Base-by-base conservation (phyloP, 169 alveolate species). In the Cryptosporidium canis region DNA sequence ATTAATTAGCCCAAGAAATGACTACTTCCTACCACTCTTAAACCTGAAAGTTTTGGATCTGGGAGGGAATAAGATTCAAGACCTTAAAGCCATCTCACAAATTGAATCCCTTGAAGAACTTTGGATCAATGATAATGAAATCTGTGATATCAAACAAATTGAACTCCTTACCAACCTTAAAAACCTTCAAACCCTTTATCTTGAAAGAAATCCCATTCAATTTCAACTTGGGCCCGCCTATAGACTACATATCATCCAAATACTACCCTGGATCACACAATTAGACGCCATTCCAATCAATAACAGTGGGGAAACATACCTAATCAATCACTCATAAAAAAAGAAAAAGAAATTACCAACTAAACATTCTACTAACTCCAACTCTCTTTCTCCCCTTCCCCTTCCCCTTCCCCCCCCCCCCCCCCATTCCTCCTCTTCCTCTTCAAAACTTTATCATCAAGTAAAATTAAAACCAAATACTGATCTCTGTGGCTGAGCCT, bases 201-300 rank as follows among this genome's bases (percentile, higher is more conserved):
- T 94, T 55, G 96, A 94, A 83, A 90, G 93, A 85, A 94, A 94
- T 83, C 93, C 94, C 24, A 91, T 94, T 21, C 96, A 94, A 67
- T 65, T 83, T 12, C 92, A 51, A 43, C 90, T 94, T 4, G 95
- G 96, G n/a, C 95, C 95, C 8, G 58, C 93, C 48, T 94, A 94
- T 64, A 91, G 96, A 82, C 64, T 91, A 56, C 37, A 90, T 21
- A 70, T 94, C 5, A 91, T 94, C 37, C 66, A 83, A n/a, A 92
- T 93, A 8, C 51, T 94, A 27, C 96, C 96, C 12, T 77, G 87
- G 87, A 77, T 77, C 41, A 41, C 33, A 21, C 87, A 77, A 63
- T 37, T 77, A 41, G 87, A 77, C 33, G 87, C 87, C 24, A 58
- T 77, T 6, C 72, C 87, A 5, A 56, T 77, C 6, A 43, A 56